phyloP scores from a whole-genome alignment of 1,139 yeast species.

The Kurtzmaniella quercitrusa region DNA sequence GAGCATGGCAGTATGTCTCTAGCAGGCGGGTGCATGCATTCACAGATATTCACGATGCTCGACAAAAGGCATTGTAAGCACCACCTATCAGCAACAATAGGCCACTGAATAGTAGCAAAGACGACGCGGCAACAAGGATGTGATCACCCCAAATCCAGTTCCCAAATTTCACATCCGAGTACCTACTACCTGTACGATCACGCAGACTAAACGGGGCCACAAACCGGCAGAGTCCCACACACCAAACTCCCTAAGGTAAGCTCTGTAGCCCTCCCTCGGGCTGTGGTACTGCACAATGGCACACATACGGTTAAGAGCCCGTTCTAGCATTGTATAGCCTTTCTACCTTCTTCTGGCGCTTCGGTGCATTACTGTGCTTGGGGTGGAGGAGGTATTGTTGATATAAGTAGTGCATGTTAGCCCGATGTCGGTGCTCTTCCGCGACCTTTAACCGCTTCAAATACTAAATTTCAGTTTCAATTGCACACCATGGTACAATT shows the following conservation, averaged over 20 bases:
- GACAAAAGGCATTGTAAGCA: not conserved
- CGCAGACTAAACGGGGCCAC: no score
- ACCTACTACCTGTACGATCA: not conserved
- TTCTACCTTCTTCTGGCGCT: not conserved
- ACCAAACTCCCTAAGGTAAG: no score
- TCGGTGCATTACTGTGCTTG: not conserved
- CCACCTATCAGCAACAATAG: not conserved
- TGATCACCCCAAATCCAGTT: no score
- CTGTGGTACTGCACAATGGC: not conserved
- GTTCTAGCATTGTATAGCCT: not conserved
- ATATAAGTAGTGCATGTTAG: not conserved
- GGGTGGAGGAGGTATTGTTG: not conserved
- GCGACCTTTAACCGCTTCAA: constrained; percentile 1
- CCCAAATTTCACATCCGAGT: no score
- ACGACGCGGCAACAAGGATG: no score
- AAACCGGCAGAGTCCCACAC: no score
- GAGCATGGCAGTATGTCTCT: not conserved
- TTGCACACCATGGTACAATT: constrained; percentile 32
- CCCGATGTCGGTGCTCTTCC: not conserved
- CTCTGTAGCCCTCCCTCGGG: no score
- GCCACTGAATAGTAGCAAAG: no score
- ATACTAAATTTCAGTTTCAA: not conserved
- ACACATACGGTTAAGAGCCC: not conserved
- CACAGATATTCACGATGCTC: not conserved
- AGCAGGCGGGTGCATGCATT: not conserved